Conservation (phyloP, 1,284 basidiomycete species). For the Kwoniella shivajii region DNA sequence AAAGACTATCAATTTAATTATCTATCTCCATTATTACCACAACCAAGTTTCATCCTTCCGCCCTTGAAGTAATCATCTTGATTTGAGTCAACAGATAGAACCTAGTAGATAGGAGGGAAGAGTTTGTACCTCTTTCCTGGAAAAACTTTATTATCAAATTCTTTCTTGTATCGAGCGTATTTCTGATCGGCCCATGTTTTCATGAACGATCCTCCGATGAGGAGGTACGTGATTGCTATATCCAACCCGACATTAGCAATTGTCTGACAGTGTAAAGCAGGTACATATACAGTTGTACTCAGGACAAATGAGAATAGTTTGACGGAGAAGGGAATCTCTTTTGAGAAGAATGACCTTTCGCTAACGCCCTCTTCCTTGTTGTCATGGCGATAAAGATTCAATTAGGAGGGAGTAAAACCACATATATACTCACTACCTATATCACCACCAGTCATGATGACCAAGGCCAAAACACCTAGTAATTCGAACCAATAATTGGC, state of each 20-base stretch:
- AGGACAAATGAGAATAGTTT: neutral
- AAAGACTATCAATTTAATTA: no score
- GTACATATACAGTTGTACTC: neutral
- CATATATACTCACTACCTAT: conserved; percentile 71
- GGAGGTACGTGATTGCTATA: conserved; percentile 74
- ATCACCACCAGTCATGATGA: conserved; percentile 73
- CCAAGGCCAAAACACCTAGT: conserved; percentile 73
- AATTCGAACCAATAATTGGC: conserved; percentile 97
- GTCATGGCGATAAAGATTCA: no score
- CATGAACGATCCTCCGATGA: conserved; percentile 74
- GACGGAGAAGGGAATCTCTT: neutral
- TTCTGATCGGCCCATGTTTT: conserved; percentile 88
- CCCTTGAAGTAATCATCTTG: no score
- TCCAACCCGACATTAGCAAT: no score
- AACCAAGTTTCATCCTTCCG: no score
- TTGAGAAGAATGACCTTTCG: no score
- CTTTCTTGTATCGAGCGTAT: conserved; percentile 85
- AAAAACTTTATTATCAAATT: conserved; percentile 74
- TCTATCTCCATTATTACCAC: no score
- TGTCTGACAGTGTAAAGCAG: no score
- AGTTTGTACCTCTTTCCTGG: conserved; percentile 50
- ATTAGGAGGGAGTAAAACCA: no score
- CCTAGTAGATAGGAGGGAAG: conserved; percentile 43
- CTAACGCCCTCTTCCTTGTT: no score
- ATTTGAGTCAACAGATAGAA: no score